These are phyloP conservation scores for Neopestalotiopsis sp. DNA, from an alignment of 2,329 filamentous ascomycete species.

Conservation along the genomic window DNA sequence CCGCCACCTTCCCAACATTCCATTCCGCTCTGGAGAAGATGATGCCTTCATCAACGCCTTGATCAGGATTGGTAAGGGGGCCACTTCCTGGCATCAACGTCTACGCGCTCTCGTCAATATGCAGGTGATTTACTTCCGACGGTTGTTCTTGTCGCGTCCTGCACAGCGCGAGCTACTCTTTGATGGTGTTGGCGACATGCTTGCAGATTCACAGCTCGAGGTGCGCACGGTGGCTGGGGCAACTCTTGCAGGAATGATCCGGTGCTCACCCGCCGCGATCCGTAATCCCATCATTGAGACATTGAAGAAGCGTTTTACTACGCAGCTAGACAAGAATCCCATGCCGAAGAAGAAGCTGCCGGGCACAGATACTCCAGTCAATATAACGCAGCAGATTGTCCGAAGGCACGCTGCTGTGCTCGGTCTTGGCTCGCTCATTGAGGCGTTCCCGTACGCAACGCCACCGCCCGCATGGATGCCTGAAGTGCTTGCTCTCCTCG, in stretches of 20 bases:
- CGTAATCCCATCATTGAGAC: slow-evolving; percentile 78
- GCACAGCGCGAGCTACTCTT: slow-evolving; percentile 82
- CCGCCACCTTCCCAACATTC: slow-evolving; percentile 93
- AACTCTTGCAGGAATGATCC: slow-evolving; percentile 96
- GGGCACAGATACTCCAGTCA: slow-evolving; percentile 72
- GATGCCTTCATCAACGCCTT: slow-evolving; percentile 83
- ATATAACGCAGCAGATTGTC: slow-evolving; percentile 78
- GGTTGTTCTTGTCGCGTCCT: slow-evolving; percentile 83
- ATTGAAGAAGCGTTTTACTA: slow-evolving; percentile 80
- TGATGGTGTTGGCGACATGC: slow-evolving; percentile 93
- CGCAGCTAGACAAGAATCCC: slow-evolving; percentile 80
- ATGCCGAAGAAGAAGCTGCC: slow-evolving; percentile 76
- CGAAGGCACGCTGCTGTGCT: slow-evolving; percentile 89
- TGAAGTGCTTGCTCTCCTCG: slow-evolving; percentile 85
- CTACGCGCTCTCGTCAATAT: slow-evolving; percentile 96
- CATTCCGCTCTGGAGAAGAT: slow-evolving; percentile 86
- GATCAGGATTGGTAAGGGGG: slow-evolving; percentile 84
- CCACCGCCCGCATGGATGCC: slow-evolving; percentile 95
- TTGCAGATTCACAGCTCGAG: slow-evolving; percentile 89
- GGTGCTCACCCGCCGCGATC: slow-evolving; percentile 84
- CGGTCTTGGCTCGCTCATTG: slow-evolving; percentile 87
- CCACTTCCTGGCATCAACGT: slow-evolving; percentile 92
- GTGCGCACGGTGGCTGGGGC: slow-evolving; percentile 92
- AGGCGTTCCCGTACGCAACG: slow-evolving; percentile 95
- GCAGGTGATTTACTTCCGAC: slow-evolving; percentile 97